These are phyloP conservation scores for Geotrichum macrosporum DNA, from an alignment of 1,139 yeast species.

Conservation along the genomic window DNA sequence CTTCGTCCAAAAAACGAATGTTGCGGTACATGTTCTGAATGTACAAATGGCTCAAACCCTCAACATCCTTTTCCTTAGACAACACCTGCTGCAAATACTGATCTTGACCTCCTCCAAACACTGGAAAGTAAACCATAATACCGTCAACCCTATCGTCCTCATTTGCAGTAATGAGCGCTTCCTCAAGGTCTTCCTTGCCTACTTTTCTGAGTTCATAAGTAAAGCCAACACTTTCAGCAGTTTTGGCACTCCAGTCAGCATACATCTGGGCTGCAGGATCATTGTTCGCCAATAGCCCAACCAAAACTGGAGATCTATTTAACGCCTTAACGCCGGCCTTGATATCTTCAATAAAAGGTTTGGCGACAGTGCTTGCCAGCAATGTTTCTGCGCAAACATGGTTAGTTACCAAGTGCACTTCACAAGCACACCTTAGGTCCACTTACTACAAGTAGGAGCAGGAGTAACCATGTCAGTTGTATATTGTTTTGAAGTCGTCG, in stretches of 20 bases:
- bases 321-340: conserved; percentile 52
- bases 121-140: conserved; percentile 97
- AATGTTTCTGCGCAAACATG: conserved; percentile 58
- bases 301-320: conserved; percentile 60
- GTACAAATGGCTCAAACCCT: conserved; percentile 86
- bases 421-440: neutral
- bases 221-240: conserved; percentile 82
- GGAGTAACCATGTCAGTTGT: conserved; percentile 10
- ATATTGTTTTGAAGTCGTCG: conserved; percentile 1
- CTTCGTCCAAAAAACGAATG: conserved; percentile 70
- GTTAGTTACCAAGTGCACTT: neutral
- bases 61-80: conserved; percentile 83
- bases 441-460: conserved; percentile 18
- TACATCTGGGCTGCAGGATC: conserved; percentile 96
- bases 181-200: conserved; percentile 79
- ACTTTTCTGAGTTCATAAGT: conserved; percentile 70
- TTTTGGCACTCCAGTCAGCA: conserved; percentile 93
- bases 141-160: conserved; percentile 75
- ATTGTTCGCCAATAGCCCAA: conserved; percentile 83
- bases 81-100: conserved; percentile 92
- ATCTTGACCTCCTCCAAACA: conserved; percentile 91
- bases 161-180: conserved; percentile 76
- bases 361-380: conserved; percentile 82
- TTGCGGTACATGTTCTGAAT: conserved; percentile 94
- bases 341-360: conserved; percentile 72